Percentiles rank a stretch among this genome's conserved stretches.
phyloP scores from a whole-genome alignment of 2,329 filamentous ascomycete genomes.

The Fusarium tricinctum region DNA sequence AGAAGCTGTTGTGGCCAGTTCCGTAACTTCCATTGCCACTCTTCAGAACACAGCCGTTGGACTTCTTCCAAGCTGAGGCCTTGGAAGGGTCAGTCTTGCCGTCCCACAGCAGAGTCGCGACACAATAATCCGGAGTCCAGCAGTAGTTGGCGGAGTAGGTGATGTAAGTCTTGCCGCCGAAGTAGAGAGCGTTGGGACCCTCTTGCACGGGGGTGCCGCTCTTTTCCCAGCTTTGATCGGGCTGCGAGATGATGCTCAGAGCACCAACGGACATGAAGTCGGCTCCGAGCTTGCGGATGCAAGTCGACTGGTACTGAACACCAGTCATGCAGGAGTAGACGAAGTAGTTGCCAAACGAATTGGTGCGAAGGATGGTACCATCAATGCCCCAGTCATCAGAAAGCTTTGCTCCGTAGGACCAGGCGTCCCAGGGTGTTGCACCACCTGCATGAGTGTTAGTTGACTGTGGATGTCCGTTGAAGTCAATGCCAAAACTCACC shows the following conservation, averaged over 20 bases:
- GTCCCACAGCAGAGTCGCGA: conserved; percentile 68
- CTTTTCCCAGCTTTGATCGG: conserved; percentile 65
- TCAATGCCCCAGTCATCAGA: conserved; percentile 67
- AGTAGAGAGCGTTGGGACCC: conserved; percentile 67
- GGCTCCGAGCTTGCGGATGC: conserved; percentile 57
- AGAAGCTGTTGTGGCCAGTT: conserved; percentile 71
- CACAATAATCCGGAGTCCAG: conserved; percentile 67
- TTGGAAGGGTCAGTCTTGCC: conserved; percentile 62
- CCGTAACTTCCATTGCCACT: conserved; percentile 70
- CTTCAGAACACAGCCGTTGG: conserved; percentile 63
- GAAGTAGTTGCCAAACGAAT: conserved; percentile 63
- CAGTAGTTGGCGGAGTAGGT: conserved; percentile 69
- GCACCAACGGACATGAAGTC: conserved; percentile 59
- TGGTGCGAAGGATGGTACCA: conserved; percentile 65
- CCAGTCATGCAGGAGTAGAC: conserved; percentile 67
- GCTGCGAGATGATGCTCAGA: conserved; percentile 64
- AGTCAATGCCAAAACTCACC: conserved; percentile 51
- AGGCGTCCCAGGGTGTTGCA: conserved; percentile 65
- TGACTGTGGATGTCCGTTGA: accelerated
- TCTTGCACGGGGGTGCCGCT: conserved; percentile 67
- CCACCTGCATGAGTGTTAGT: conserved; percentile 57
- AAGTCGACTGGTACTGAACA: conserved; percentile 55
- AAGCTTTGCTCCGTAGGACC: conserved; percentile 63
- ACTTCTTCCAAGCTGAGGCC: conserved; percentile 65
- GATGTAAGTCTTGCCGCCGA: conserved; percentile 65